Evolutionary conservation across 192 early-diverging fungal species (phyloP).

Genomic region (Podila horticola): DNA sequence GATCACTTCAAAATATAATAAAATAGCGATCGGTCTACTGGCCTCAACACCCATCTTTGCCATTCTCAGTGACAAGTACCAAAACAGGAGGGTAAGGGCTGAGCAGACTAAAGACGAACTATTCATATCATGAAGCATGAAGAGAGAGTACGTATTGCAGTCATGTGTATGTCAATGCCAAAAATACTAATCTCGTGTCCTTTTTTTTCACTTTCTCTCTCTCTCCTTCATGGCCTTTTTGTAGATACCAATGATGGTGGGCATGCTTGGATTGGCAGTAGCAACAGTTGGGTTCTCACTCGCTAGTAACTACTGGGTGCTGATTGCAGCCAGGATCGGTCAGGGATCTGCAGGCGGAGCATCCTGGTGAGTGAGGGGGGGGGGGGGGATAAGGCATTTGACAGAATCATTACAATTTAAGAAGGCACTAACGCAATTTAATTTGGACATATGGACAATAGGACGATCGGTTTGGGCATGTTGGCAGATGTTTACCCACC

Average conservation of each 20-base stretch:
- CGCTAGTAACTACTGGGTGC: constrained; percentile 70
- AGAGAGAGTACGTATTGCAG: not conserved
- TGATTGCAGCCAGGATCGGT: constrained; percentile 74
- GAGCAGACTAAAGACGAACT: not conserved
- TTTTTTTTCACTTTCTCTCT: not conserved
- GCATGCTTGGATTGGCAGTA: constrained; percentile 70
- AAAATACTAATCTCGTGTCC: not conserved
- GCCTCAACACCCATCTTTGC: constrained; percentile 73
- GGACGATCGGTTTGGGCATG: constrained; percentile 77
- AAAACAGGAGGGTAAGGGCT: constrained; percentile 65
- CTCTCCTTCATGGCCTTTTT: not conserved
- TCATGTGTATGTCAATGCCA: not conserved
- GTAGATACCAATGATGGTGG: constrained; percentile 75
- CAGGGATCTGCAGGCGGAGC: constrained; percentile 81
- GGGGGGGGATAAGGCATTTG: not conserved
- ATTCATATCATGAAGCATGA: not conserved
- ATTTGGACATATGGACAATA: constrained; percentile 10
- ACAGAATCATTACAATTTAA: too few relatives aligned
- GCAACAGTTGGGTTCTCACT: constrained; percentile 73
- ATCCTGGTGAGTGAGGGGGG: constrained; percentile 60
- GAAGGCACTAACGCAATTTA: not conserved
- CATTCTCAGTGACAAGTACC: constrained; percentile 75
- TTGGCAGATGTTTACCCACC: constrained; percentile 76
- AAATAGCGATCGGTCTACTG: constrained; percentile 69
- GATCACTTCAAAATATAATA: too few relatives aligned